Evolutionary conservation across 441 rosid species (phyloP), one percentile per base, ranked within the genome.

Genomic region (Melastoma candidum): DNA sequence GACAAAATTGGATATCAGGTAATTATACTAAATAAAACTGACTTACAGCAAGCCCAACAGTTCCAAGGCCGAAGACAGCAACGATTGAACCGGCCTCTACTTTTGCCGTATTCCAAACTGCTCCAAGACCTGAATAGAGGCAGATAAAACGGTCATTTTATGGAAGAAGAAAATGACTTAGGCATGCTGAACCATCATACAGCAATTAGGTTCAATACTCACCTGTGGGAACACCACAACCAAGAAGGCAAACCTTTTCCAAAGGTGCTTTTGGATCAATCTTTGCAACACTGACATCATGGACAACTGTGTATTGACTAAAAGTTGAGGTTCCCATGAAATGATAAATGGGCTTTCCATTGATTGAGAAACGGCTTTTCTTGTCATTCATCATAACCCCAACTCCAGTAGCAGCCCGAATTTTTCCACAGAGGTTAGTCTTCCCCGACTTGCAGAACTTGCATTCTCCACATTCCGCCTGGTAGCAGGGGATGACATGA

Each of bases 221-320:
- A 82, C 98, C 98, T 56, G 98, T 92, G 45, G 98, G 82, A 77
- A 88, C 92, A 74, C 98, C 98, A 75, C 98, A 88, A 3, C 98
- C 98, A 68, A 92, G 96, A 65, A 92, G 98, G 75, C 94, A 85
- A 1, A 92, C 97, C 84, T 88, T 92, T 0, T 92, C 95, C 77
- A 92, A 65, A 59, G 97, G 98, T 71, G 98, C 98, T 49, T 68
- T 48, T 14, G 92, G 92, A 61, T 92, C 95, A 48, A 92, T 73
- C 74, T 88, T 92, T 1, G 98, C 98, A 46, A 92, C 98, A 53
- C 98, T 92, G 47, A 92, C 95, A 70, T 88, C 92, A 63, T 80
- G 86, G 4, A 77, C 83, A 59, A 80, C 86, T 2, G 86, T 77
- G 59, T 80, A 80, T 59, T 80, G 81, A 68, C 83, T 77, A 61